Base-by-base conservation (phyloP, 225 moss, liverwort and hornwort species). In the Bryoerythrophyllum caledonicum region DNA sequence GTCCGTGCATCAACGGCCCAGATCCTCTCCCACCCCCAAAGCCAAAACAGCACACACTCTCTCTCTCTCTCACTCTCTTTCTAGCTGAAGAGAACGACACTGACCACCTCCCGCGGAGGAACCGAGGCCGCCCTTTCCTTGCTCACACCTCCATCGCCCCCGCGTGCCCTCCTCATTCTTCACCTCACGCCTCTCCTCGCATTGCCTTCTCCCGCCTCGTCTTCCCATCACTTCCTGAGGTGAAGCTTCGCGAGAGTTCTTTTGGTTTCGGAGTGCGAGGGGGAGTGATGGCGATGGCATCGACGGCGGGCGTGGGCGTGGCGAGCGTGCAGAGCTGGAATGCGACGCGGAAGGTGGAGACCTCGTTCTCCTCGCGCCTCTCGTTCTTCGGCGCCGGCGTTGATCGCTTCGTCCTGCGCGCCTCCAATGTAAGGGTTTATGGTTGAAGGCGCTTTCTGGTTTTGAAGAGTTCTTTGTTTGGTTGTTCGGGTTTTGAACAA, bases 381-480 rank as follows among this genome's bases (percentile, higher is more conserved):
- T 32, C 32, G 19, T 88, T 88, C 83, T 82, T 88, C 70, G 76
- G 88, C 59, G 67, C 26, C 7, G 80, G 82, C 49, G 73, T 81
- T 32, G 85, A 86, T 83, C 88, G 85, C 25, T 85, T 83, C 76
- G 83, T 76, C 9, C 35, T 79, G 43, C 85, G 79, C 56, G 82
- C 79, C 7, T 83, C 81, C 79, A 88, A 88, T 83, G 88, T 88
- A 82, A 87, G 82, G 14, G 34, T 26, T 20, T 23, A 41, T 5
- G 32, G 32, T 32, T 32, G 32, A 32, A 32, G 32, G 32, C n/a
- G n/a, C 32, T 32, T 32, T 32, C 32, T 3, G 32, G 3, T 32
- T 3, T 5, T 32, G 32, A 32, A 32, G 4, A 32, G 5, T 32
- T 32, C 32, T 32, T 32, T 5, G 32, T 32, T 32, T n/a, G n/a